phyloP scores from a whole-genome alignment of 257 asterid genomes.

The Mentha longifolia region DNA sequence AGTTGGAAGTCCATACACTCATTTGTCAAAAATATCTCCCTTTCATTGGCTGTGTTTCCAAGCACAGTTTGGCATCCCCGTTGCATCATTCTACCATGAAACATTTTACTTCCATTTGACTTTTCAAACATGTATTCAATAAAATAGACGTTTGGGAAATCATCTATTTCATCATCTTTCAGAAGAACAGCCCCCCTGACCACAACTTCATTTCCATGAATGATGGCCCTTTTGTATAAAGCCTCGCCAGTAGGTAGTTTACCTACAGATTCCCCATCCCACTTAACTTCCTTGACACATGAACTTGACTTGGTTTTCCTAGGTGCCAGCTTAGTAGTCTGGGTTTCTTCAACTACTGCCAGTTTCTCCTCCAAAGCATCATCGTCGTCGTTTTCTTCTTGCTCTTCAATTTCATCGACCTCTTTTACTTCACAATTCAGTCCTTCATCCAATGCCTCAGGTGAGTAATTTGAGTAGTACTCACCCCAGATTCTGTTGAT shows the following conservation, averaged over 20 bases:
- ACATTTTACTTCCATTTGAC: slow-evolving; percentile 67
- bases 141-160: slow-evolving; percentile 53
- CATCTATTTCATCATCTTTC: slow-evolving; percentile 58
- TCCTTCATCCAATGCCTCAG: slow-evolving; percentile 59
- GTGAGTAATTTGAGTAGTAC: slow-evolving; percentile 80
- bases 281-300: slow-evolving; percentile 49
- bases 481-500: slow-evolving; percentile 93
- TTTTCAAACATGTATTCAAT: slow-evolving; percentile 91
- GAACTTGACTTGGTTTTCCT: slow-evolving; percentile 51
- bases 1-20: slow-evolving; percentile 69
- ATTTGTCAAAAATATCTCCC: slow-evolving; percentile 83
- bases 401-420: slow-evolving; percentile 66
- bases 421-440: slow-evolving; percentile 58
- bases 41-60: slow-evolving; percentile 85
- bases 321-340: slow-evolving; percentile 37
- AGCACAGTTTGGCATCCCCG: slow-evolving; percentile 80
- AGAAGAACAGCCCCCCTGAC: slow-evolving; percentile 63
- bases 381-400: slow-evolving; percentile 79
- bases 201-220: slow-evolving; percentile 62
- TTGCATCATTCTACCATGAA: slow-evolving; percentile 83
- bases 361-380: slow-evolving; percentile 59
- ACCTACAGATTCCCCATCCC: slow-evolving; percentile 72
- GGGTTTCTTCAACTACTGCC: slow-evolving; percentile 43
- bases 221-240: slow-evolving; percentile 57
- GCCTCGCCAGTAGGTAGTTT: slow-evolving; percentile 60